phyloP scores from a whole-genome alignment of 176 grass and related monocot species.

The Oryza brachyantha region DNA sequence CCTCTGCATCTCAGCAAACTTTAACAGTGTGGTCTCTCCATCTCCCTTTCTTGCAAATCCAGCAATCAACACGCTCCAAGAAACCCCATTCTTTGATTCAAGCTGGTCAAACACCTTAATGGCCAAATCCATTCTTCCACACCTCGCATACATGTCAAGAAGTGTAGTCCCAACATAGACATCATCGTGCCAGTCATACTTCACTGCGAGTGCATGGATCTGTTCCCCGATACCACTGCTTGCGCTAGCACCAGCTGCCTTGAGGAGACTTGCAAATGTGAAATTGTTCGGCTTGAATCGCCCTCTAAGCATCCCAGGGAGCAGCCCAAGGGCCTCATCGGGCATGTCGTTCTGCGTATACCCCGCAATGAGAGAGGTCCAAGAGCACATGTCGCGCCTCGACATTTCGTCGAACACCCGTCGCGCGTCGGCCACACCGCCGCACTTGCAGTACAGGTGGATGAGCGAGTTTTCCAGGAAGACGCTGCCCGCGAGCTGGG shows the following conservation, averaged over 20 bases:
- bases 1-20: conserved; percentile 59
- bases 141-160: conserved; percentile 66
- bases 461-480: conserved; percentile 68
- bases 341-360: conserved; percentile 62
- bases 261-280: conserved; percentile 68
- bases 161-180: conserved; percentile 66
- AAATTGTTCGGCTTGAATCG: conserved; percentile 40
- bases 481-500: conserved; percentile 30
- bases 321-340: conserved; percentile 23
- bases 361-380: conserved; percentile 67
- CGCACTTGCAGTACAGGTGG: conserved; percentile 57
- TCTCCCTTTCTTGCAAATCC: conserved; percentile 59
- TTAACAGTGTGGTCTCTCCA: conserved; percentile 34
- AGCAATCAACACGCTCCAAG: conserved; percentile 68
- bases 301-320: conserved; percentile 46
- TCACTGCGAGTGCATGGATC: conserved; percentile 45
- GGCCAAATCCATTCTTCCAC: conserved; percentile 47
- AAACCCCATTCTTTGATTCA: conserved; percentile 59
- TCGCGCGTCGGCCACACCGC: conserved; percentile 39
- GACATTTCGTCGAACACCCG: conserved; percentile 52
- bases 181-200: conserved; percentile 44
- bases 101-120: conserved; percentile 43
- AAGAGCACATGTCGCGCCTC: conserved; percentile 46
- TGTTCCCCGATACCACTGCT: conserved; percentile 8
- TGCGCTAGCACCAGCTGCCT: conserved; percentile 40